Conservation (phyloP, 129 eudicot species). For the Oenanthe sinensis region DNA sequence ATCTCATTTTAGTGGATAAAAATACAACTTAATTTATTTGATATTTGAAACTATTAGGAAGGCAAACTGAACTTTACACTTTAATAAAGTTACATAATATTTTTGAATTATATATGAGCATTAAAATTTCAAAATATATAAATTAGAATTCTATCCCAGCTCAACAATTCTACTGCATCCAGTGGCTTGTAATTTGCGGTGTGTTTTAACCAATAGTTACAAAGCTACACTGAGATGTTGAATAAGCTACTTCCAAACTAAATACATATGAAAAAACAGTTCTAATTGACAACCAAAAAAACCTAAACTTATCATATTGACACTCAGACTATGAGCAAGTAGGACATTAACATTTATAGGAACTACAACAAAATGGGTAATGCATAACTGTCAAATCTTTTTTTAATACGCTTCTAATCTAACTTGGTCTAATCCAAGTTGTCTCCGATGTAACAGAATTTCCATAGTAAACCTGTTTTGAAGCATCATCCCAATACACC, state of each 20-base stretch:
- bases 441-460: slow-evolving; percentile 70
- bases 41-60: neutral
- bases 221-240: neutral
- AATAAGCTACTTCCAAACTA: neutral
- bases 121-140: neutral
- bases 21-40: too few relatives aligned
- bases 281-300: neutral
- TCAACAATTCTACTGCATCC: neutral
- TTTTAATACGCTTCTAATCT: slow-evolving; percentile 8
- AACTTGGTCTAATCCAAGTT: slow-evolving; percentile 63
- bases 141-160: neutral
- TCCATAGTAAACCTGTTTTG: slow-evolving; percentile 83
- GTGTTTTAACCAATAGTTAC: neutral
- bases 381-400: neutral
- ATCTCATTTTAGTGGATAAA: too few relatives aligned
- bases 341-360: neutral
- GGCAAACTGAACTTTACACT: neutral
- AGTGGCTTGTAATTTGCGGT: neutral
- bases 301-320: neutral
- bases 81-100: too few relatives aligned
- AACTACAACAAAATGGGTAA: neutral
- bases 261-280: neutral
- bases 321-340: neutral
- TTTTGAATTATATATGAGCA: neutral
- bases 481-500: slow-evolving; percentile 90